Conservation (phyloP, 2,329 filamentous ascomycete genomes). For the Ilyonectria destructans region DNA sequence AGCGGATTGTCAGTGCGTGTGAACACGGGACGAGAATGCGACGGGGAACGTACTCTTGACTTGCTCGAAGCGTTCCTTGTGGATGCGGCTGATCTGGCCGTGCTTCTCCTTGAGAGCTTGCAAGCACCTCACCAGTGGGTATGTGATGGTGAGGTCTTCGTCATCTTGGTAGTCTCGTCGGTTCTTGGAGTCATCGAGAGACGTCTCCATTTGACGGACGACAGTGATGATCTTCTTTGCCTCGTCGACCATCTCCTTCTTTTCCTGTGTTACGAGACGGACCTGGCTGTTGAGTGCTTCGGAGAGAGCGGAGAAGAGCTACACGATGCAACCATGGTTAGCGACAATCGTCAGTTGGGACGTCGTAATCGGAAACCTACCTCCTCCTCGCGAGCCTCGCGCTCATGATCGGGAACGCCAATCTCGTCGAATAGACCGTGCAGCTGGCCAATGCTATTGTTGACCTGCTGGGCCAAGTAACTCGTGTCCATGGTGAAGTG, state of each 20-base stretch:
- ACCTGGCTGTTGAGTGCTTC: constrained; percentile 94
- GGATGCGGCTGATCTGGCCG: constrained; percentile 82
- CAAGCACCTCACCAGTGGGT: constrained; percentile 86
- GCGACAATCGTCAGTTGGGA: constrained; percentile 1
- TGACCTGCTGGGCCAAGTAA: constrained; percentile 95
- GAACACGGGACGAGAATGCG: background rate
- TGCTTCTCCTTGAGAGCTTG: constrained; percentile 90
- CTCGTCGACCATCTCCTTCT: constrained; percentile 91
- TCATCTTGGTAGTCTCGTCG: constrained; percentile 77
- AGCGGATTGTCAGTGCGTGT: constrained; percentile 29
- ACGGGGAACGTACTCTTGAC: constrained; percentile 81
- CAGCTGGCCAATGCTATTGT: constrained; percentile 91
- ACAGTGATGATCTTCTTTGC: constrained; percentile 87
- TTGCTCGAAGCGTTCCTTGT: constrained; percentile 94
- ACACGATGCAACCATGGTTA: constrained; percentile 28
- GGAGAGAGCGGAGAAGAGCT: constrained; percentile 94
- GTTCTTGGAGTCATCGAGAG: constrained; percentile 83
- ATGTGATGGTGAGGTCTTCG: constrained; percentile 83
- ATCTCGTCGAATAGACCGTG: constrained; percentile 98
- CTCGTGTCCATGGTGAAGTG: constrained; percentile 83
- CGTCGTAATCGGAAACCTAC: constrained; percentile 64
- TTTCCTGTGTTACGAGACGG: constrained; percentile 87
- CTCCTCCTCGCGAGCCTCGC: constrained; percentile 91
- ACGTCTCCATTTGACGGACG: constrained; percentile 94
- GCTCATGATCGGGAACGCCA: constrained; percentile 93